Evolutionary conservation across 345 rosid species (phyloP).

Genomic region (Dimocarpus longan): DNA sequence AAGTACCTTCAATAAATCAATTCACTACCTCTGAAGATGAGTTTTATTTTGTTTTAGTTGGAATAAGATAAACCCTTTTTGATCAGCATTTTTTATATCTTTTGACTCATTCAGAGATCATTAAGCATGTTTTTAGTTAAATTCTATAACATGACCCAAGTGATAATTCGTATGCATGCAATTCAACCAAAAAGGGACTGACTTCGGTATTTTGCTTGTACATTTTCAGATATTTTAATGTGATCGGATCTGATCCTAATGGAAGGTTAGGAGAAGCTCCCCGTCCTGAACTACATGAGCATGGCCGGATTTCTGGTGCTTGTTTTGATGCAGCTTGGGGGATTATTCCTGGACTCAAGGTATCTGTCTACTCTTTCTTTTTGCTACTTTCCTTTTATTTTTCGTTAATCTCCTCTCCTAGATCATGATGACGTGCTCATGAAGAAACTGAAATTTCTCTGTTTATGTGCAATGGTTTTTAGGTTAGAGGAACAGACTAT

Average conservation of each 20-base stretch:
- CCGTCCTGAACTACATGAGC: constrained; percentile 55
- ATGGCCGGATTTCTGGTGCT: constrained; percentile 64
- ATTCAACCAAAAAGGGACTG: background rate
- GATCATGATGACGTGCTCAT: background rate
- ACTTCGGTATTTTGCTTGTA: background rate
- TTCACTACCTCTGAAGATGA: background rate
- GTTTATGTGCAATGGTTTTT: background rate
- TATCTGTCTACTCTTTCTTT: background rate
- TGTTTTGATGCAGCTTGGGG: constrained; percentile 77
- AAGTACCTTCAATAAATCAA: background rate
- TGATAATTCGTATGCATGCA: background rate
- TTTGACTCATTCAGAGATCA: background rate
- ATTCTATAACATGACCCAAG: background rate
- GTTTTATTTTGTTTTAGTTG: no score
- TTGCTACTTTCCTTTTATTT: no score
- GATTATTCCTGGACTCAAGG: constrained; percentile 60
- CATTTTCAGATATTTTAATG: constrained; percentile 62
- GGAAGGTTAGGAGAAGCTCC: constrained; percentile 76
- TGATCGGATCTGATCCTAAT: constrained; percentile 65
- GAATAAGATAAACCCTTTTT: no score
- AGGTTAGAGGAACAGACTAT: constrained; percentile 69
- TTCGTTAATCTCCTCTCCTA: background rate
- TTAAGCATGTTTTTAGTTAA: background rate
- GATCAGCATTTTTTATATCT: no score
- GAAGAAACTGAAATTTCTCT: background rate